A percentile compares a stretch with the other conserved stretches of the same genome.
These are phyloP conservation scores for Boletus holoroseus DNA, from an alignment of 1,284 basidiomycete genomes.

Conservation along the genomic window DNA sequence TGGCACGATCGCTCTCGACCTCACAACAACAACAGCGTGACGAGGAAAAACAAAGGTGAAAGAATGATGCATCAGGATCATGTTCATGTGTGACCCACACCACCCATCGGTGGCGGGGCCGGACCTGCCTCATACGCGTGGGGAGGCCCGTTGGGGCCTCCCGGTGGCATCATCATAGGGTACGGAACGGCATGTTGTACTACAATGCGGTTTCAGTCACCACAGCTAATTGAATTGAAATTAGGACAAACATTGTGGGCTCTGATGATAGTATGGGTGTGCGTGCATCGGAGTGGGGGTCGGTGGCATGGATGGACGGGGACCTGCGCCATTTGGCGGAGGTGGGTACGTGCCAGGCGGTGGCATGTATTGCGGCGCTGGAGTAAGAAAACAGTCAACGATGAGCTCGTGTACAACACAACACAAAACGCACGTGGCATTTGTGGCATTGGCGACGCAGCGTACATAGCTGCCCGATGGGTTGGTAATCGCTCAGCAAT, in stretches of 20 bases:
- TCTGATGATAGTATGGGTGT: slow-evolving; percentile 80
- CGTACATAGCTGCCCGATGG: slow-evolving; percentile 62
- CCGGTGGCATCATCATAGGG: slow-evolving; percentile 76
- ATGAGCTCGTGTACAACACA: background rate
- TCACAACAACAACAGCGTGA: slow-evolving; percentile 28
- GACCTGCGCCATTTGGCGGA: slow-evolving; percentile 66
- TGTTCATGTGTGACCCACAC: slow-evolving; percentile 40
- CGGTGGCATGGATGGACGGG: slow-evolving; percentile 77
- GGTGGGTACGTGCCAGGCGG: slow-evolving; percentile 66
- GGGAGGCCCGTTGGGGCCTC: slow-evolving; percentile 49
- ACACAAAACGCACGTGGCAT: slow-evolving; percentile 64
- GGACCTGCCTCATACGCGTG: slow-evolving; percentile 68
- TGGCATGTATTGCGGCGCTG: slow-evolving; percentile 67
- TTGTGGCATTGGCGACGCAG: slow-evolving; percentile 68
- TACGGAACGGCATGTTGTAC: slow-evolving; percentile 80
- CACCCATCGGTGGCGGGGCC: slow-evolving; percentile 69
- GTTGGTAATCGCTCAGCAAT: background rate
- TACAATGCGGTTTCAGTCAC: slow-evolving; percentile 35
- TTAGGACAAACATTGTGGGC: slow-evolving; percentile 65
- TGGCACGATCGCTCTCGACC: slow-evolving; percentile 23
- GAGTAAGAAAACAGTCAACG: slow-evolving; percentile 6
- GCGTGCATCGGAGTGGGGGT: slow-evolving; percentile 79
- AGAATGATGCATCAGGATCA: slow-evolving; percentile 11
- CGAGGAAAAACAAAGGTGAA: slow-evolving; percentile 10
- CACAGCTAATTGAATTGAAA: slow-evolving; percentile 19